Percentiles rank a stretch among this genome's conserved stretches.
These are phyloP conservation scores for Haplosporangium gracile DNA, from an alignment of 192 early-diverging fungal species.

Conservation along the genomic window DNA sequence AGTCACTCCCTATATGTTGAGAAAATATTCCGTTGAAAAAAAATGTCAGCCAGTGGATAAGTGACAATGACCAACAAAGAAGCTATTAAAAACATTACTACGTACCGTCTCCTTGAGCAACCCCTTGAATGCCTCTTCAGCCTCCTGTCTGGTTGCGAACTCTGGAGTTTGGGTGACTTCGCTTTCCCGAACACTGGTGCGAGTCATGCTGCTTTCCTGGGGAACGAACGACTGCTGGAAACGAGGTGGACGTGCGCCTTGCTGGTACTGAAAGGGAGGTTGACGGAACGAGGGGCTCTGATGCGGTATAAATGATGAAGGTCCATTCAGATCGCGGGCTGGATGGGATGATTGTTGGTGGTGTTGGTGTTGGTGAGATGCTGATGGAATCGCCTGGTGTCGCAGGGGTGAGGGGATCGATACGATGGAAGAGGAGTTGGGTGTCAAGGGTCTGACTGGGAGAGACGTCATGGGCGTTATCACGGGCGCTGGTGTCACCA, in stretches of 20 bases:
- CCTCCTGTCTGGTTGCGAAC: conserved; percentile 84
- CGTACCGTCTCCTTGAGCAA: conserved; percentile 80
- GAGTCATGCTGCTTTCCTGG: conserved; percentile 15
- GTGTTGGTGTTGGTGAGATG: conserved; percentile 14
- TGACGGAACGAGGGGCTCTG: conserved; percentile 8
- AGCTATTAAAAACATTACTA: neutral
- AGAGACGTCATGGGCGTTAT: neutral
- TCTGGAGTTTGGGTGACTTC: conserved; percentile 56
- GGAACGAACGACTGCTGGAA: conserved; percentile 42
- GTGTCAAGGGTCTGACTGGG: conserved; percentile 14
- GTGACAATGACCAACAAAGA: too few relatives aligned
- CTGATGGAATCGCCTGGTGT: conserved; percentile 20
- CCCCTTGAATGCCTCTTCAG: conserved; percentile 80
- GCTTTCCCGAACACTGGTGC: neutral
- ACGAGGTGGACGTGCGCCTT: conserved; percentile 36
- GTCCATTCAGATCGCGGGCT: neutral
- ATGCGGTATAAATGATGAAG: neutral
- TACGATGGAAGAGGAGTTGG: conserved; percentile 23
- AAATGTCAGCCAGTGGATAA: neutral
- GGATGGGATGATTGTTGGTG: neutral
- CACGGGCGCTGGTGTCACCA: neutral
- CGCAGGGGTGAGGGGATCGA: conserved; percentile 38
- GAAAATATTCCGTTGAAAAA: neutral
- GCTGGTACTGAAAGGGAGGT: conserved; percentile 20
- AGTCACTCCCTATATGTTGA: conserved; percentile 72